These are phyloP conservation scores for Suillus lakei DNA, from an alignment of 768 basidiomycete species.

Conservation along the genomic window DNA sequence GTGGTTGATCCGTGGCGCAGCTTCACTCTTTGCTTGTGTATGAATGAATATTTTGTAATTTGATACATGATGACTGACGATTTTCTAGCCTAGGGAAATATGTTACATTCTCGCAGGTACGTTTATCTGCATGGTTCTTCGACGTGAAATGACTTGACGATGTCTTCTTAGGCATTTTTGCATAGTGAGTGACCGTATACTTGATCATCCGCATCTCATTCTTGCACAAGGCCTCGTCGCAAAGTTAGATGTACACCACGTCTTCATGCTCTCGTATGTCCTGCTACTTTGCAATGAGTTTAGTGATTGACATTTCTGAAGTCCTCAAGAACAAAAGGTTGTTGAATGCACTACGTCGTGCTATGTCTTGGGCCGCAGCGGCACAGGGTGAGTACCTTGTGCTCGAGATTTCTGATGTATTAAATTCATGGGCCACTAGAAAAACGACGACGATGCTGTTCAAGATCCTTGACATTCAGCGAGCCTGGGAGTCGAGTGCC, in stretches of 20 bases:
- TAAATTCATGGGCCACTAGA: slow-evolving; percentile 35
- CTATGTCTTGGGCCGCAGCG: slow-evolving; percentile 72
- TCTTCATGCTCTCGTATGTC: slow-evolving; percentile 29
- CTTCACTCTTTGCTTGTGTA: too few species aligned
- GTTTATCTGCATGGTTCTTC: neutral
- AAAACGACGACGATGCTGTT: slow-evolving; percentile 81
- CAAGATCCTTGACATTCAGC: slow-evolving; percentile 73
- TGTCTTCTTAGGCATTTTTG: slow-evolving; percentile 22
- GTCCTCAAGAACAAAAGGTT: slow-evolving; percentile 55
- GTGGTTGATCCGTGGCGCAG: too few species aligned
- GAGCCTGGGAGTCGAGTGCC: slow-evolving; percentile 48
- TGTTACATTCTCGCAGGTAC: too few species aligned
- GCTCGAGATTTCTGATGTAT: neutral
- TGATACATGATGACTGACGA: too few species aligned
- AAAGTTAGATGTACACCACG: slow-evolving; percentile 28
- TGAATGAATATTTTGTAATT: too few species aligned
- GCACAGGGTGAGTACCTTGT: slow-evolving; percentile 59
- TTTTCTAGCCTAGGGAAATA: too few species aligned
- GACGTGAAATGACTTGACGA: neutral
- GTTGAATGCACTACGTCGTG: slow-evolving; percentile 64
- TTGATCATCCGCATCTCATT: neutral
- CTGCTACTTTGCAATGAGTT: neutral
- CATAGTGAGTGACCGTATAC: slow-evolving; percentile 17
- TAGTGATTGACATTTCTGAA: slow-evolving; percentile 23
- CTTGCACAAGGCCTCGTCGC: slow-evolving; percentile 23